These are phyloP conservation scores for Aspergillus saccharolyticus DNA, from an alignment of 495 filamentous ascomycete species.

Conservation along the genomic window DNA sequence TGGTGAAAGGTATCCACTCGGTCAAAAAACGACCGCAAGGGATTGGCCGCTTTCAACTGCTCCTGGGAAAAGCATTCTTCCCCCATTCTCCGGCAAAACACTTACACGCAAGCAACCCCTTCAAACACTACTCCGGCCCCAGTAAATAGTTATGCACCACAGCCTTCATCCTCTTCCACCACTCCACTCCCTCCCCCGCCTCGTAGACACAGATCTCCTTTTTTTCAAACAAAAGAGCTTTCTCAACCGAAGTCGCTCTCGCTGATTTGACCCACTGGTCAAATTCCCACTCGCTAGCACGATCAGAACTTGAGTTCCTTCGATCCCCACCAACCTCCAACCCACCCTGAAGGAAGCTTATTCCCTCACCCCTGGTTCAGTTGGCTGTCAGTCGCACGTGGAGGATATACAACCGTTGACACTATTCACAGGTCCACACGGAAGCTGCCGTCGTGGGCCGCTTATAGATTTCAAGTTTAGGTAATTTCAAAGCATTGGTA, in stretches of 20 bases:
- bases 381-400: background rate
- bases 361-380: background rate
- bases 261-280: background rate
- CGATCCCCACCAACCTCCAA: background rate
- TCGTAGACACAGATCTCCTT: background rate
- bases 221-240: background rate
- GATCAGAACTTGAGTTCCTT: background rate
- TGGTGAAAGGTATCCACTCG: background rate
- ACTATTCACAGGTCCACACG: conserved; percentile 1
- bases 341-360: background rate
- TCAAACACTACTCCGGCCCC: conserved; percentile 2
- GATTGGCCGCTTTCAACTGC: background rate
- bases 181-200: no score
- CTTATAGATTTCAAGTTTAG: background rate
- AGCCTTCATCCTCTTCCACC: background rate
- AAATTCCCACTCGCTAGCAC: background rate
- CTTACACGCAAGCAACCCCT: background rate
- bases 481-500: background rate
- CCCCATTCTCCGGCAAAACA: background rate
- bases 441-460: background rate
- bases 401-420: background rate
- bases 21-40: background rate
- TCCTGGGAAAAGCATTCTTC: background rate
- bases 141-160: background rate
- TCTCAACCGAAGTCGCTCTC: background rate